Percentiles rank a stretch among this genome's conserved stretches.
These are phyloP conservation scores for Euphorbia peplus DNA, from an alignment of 345 rosid species.

Conservation along the genomic window DNA sequence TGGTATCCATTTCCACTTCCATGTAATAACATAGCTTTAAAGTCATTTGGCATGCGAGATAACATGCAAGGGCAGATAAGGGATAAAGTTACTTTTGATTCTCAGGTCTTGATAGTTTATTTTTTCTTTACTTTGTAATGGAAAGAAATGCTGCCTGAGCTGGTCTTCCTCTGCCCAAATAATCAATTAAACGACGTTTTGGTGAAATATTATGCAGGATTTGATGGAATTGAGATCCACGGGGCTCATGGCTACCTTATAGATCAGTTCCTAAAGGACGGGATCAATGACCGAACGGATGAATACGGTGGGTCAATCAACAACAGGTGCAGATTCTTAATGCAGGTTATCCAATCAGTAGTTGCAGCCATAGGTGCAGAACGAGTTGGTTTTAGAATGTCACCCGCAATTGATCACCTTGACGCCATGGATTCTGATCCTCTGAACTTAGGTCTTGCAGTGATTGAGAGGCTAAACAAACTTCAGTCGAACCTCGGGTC, in stretches of 20 bases:
- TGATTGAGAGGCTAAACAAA: slow-evolving; percentile 56
- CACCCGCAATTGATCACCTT: slow-evolving; percentile 79
- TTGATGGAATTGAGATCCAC: slow-evolving; percentile 85
- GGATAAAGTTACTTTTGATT: not conserved
- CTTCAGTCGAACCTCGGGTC: slow-evolving; percentile 46
- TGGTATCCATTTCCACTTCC: too few species aligned
- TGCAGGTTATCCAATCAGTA: slow-evolving; percentile 56
- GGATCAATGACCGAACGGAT: slow-evolving; percentile 71
- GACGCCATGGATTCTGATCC: slow-evolving; percentile 84
- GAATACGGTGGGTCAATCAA: slow-evolving; percentile 69
- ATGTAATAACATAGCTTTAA: too few species aligned
- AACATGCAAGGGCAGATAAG: too few species aligned
- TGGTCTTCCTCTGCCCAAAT: not conserved
- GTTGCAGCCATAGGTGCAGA: slow-evolving; percentile 50
- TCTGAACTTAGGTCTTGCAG: slow-evolving; percentile 57
- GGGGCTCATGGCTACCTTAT: slow-evolving; percentile 88
- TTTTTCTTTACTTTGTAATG: not conserved
- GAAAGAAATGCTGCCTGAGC: not conserved
- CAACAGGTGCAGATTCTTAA: slow-evolving; percentile 66
- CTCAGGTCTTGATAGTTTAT: not conserved
- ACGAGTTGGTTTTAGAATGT: slow-evolving; percentile 62
- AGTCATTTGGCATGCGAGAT: not conserved
- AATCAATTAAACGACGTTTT: not conserved
- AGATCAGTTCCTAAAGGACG: slow-evolving; percentile 81
- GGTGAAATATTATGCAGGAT: slow-evolving; percentile 38